These are phyloP conservation scores for Mallotus nudiflorus DNA, from an alignment of 345 rosid species.

Conservation along the genomic window DNA sequence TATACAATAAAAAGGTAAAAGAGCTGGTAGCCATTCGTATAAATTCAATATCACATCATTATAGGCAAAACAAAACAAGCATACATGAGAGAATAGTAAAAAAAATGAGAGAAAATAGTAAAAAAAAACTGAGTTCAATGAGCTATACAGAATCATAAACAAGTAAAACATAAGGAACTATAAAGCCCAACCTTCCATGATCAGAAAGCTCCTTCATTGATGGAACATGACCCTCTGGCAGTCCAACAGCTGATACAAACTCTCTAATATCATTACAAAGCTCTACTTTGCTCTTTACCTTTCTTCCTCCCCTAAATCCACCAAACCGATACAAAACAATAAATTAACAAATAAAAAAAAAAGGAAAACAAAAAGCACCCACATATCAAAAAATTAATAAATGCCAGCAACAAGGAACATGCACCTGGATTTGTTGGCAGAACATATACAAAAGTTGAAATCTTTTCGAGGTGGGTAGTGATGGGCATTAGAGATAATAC, in stretches of 20 bases:
- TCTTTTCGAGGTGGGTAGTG: conserved; percentile 22
- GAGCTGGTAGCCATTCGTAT: background rate
- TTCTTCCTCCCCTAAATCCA: conserved; percentile 50
- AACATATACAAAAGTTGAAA: conserved; percentile 42
- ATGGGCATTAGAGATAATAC: conserved; percentile 13
- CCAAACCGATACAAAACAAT: conserved; percentile 9
- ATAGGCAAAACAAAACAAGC: background rate
- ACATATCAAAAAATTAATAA: background rate
- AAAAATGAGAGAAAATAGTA: background rate
- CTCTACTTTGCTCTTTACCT: conserved; percentile 76
- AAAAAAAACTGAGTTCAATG: background rate
- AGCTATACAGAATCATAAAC: background rate
- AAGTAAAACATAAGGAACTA: background rate
- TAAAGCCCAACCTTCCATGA: conserved; percentile 65
- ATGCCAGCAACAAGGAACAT: background rate
- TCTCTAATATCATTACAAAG: conserved; percentile 63
- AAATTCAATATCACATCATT: background rate
- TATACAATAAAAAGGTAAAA: background rate
- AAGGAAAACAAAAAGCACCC: background rate
- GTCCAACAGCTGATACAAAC: conserved; percentile 59
- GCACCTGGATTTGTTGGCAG: conserved; percentile 49
- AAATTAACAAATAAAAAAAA: background rate
- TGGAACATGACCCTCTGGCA: conserved; percentile 72
- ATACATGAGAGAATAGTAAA: background rate
- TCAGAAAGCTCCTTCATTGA: conserved; percentile 71